Conservation (phyloP, 257 asterid species). For the Echium plantagineum region DNA sequence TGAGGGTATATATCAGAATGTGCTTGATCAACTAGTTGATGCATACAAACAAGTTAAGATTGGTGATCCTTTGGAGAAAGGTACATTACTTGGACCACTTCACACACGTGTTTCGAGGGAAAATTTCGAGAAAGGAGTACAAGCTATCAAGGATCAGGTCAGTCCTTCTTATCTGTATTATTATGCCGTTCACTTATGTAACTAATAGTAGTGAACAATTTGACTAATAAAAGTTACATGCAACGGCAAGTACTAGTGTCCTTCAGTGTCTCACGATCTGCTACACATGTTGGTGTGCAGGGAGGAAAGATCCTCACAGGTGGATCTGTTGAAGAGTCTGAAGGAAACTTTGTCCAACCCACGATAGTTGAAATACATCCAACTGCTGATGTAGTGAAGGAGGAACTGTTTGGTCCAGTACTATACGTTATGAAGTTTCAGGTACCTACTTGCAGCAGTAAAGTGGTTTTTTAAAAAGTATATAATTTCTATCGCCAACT, state of each 20-base stretch:
- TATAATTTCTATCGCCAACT: slow-evolving; percentile 3
- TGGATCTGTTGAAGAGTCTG: slow-evolving; percentile 56
- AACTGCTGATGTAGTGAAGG: slow-evolving; percentile 64
- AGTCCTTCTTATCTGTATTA: slow-evolving; percentile 6
- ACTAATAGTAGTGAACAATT: too few relatives aligned
- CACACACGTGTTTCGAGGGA: slow-evolving; percentile 67
- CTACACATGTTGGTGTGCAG: slow-evolving; percentile 21
- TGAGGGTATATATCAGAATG: slow-evolving; percentile 67
- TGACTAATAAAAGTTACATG: too few relatives aligned
- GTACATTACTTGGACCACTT: slow-evolving; percentile 85
- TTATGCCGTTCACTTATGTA: too few relatives aligned
- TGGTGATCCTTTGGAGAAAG: slow-evolving; percentile 87
- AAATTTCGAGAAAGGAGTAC: slow-evolving; percentile 66
- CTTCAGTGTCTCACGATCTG: too few relatives aligned
- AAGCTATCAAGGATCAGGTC: slow-evolving; percentile 78
- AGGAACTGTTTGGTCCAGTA: slow-evolving; percentile 96
- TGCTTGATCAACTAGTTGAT: slow-evolving; percentile 59
- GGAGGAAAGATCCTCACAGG: slow-evolving; percentile 82
- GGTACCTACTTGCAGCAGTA: slow-evolving; percentile 25
- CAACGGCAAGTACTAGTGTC: too few relatives aligned
- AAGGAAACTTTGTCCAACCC: slow-evolving; percentile 89
- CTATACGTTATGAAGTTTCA: slow-evolving; percentile 88
- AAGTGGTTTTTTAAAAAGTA: background rate
- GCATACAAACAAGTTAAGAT: slow-evolving; percentile 83
- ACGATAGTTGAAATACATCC: slow-evolving; percentile 81